Evolutionary conservation across 192 early-diverging fungal genomes (phyloP).

Genomic region (Spizellomyces punctatus): DNA sequence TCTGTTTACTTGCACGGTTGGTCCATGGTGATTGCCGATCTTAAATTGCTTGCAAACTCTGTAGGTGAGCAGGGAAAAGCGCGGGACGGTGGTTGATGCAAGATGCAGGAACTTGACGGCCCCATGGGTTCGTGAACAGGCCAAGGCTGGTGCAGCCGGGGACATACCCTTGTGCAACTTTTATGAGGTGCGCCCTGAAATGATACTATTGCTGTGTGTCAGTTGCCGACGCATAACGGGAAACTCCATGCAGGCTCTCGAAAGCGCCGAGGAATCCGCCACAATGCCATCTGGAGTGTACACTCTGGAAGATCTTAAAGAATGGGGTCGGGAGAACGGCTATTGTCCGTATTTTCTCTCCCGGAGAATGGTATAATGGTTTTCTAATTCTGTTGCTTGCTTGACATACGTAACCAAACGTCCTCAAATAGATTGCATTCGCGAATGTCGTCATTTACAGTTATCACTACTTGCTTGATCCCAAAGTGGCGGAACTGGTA

Average conservation of each 20-base stretch:
- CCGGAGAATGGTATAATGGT: conserved; percentile 67
- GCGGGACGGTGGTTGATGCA: conserved; percentile 85
- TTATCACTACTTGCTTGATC: conserved; percentile 99
- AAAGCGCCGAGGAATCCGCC: conserved; percentile 60
- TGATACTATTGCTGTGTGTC: not conserved
- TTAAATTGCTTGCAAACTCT: not conserved
- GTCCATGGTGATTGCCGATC: not conserved
- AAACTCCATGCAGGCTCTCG: conserved; percentile 54
- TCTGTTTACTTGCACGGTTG: not conserved
- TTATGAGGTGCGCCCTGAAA: conserved; percentile 66
- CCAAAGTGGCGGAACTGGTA: conserved; percentile 97
- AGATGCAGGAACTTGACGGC: conserved; percentile 91
- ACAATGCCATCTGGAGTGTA: conserved; percentile 89
- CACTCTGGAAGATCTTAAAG: conserved; percentile 92
- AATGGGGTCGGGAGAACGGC: conserved; percentile 69
- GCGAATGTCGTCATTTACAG: conserved; percentile 98
- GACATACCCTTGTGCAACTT: conserved; percentile 72
- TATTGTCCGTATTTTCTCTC: conserved; percentile 96
- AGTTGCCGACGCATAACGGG: not conserved
- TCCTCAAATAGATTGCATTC: conserved; percentile 64
- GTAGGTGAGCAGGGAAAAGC: conserved; percentile 81
- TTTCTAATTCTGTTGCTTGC: not conserved
- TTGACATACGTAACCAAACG: not conserved
- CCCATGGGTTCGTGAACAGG: conserved; percentile 85
- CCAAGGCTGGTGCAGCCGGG: conserved; percentile 39